phyloP scores from a whole-genome alignment of 192 early-diverging fungal species.

The Funneliformis geosporum region DNA sequence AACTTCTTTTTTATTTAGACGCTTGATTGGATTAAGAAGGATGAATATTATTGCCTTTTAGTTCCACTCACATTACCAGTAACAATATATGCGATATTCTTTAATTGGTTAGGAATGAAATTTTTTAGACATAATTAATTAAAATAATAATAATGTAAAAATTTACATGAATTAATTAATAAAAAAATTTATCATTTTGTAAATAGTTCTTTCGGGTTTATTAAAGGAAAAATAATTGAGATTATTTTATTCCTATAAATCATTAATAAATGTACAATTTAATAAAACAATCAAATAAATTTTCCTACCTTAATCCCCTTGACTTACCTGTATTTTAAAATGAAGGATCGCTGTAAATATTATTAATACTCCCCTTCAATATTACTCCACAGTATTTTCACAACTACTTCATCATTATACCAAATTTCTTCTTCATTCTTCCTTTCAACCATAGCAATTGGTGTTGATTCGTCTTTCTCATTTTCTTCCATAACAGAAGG shows the following conservation, averaged over 20 bases:
- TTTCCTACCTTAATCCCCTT: background rate
- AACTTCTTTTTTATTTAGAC: constrained; percentile 36
- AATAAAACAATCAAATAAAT: no score
- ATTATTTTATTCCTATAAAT: background rate
- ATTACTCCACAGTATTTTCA: background rate
- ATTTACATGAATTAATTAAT: no score
- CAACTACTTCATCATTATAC: constrained; percentile 13
- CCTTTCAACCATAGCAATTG: background rate
- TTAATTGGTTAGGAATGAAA: constrained; percentile 97
- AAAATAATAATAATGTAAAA: background rate
- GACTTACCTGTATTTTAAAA: background rate
- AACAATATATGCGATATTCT: constrained; percentile 73
- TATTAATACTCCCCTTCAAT: background rate
- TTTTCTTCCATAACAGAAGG: no score
- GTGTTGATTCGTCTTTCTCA: background rate
- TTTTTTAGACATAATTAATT: constrained; percentile 82
- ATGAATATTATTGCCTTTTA: constrained; percentile 82
- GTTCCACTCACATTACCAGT: constrained; percentile 79
- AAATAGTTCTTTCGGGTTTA: no score
- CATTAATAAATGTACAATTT: no score
- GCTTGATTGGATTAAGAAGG: constrained; percentile 72
- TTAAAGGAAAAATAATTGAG: background rate
- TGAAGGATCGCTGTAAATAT: background rate
- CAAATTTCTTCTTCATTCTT: background rate
- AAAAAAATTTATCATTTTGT: no score